phyloP scores from a whole-genome alignment of 2,329 filamentous ascomycete species.

The Fusarium continuum region DNA sequence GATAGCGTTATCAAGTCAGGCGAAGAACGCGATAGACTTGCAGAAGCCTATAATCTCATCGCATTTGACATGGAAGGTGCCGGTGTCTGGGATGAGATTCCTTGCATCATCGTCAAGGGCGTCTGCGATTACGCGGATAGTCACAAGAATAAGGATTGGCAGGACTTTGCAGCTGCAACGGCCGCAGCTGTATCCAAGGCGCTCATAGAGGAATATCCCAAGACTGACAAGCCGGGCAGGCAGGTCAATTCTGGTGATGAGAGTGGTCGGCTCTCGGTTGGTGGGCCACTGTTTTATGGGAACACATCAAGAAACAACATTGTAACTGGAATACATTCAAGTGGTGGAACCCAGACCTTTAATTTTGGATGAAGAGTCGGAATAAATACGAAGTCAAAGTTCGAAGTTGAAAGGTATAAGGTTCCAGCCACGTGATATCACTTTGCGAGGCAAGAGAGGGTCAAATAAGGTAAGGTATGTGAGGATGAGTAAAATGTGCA shows the following conservation, averaged over 20 bases:
- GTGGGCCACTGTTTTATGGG: not conserved
- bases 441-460: not conserved
- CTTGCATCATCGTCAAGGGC: constrained; percentile 52
- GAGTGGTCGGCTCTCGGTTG: not conserved
- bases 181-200: constrained; percentile 57
- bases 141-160: constrained; percentile 46
- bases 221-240: not conserved
- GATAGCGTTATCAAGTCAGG: constrained; percentile 51
- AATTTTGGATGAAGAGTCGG: not conserved
- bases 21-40: constrained; percentile 47
- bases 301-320: not conserved
- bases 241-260: too few relatives aligned
- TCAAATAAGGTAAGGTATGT: not conserved
- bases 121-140: constrained; percentile 48
- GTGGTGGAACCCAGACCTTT: not conserved
- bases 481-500: not conserved
- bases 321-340: not conserved
- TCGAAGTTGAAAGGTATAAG: too few relatives aligned
- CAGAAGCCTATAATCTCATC: constrained; percentile 30
- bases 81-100: constrained; percentile 46
- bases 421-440: not conserved
- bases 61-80: constrained; percentile 49
- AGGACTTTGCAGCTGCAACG: constrained; percentile 51
- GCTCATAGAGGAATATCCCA: constrained; percentile 3
- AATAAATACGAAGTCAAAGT: not conserved